phyloP scores from a whole-genome alignment of 2,329 filamentous ascomycete genomes.

The Fusarium napiforme region DNA sequence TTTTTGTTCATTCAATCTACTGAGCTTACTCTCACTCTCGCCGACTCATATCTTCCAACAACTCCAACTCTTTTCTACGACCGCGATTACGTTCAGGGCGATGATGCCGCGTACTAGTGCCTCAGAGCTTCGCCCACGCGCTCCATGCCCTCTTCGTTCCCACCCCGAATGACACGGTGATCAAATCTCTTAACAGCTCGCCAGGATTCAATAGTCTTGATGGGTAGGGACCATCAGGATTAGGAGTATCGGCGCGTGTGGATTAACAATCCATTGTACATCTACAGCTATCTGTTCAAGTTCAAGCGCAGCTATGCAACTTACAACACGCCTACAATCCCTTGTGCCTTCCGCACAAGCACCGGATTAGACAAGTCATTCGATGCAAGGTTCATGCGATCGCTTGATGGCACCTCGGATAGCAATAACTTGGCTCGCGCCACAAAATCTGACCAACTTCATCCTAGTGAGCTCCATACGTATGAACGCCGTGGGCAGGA shows the following conservation, averaged over 20 bases:
- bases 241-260: too few species aligned
- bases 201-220: not conserved
- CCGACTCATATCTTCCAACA: rapidly evolving
- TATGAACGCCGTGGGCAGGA: too few species aligned
- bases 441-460: too few species aligned
- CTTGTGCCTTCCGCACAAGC: not conserved
- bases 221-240: too few species aligned
- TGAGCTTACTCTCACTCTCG: not conserved
- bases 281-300: not conserved
- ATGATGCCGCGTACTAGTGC: not conserved
- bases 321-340: rapidly evolving
- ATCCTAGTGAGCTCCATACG: too few species aligned
- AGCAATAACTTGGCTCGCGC: too few species aligned
- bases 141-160: not conserved
- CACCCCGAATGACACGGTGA: rapidly evolving
- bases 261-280: not conserved
- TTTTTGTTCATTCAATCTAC: too few species aligned
- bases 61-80: not conserved
- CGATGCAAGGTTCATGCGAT: too few species aligned
- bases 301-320: rapidly evolving
- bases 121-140: not conserved
- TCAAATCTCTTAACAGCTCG: not conserved
- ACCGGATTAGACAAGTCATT: too few species aligned
- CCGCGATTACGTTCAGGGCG: too few species aligned
- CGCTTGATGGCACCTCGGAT: too few species aligned